Base-by-base conservation (phyloP, 768 basidiomycete species). In the Epithele typhae region DNA sequence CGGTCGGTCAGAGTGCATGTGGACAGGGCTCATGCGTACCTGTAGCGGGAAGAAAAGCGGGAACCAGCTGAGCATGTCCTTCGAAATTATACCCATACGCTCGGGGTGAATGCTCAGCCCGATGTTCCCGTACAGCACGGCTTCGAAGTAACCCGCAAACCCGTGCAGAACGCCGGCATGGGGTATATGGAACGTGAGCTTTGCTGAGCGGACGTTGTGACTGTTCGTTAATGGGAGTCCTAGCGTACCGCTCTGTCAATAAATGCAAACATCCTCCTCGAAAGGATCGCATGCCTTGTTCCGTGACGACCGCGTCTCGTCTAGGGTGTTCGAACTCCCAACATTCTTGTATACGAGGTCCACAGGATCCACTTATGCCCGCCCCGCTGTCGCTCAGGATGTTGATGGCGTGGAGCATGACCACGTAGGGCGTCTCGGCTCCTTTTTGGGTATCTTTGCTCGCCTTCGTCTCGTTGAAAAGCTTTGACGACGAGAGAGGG, bases 61-160 rank as follows among this genome's bases (percentile, higher is more conserved):
- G 69, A 99, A 99, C 96, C 96, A 99, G 61, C 94, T 97, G 58
- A 98, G 73, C 96, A 99, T 99, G 56, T 98, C 86, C 57, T 90
- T 93, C 7, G 92, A 93, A 44, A 94, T 75, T 37, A 79, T 74
- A 22, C 91, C 86, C 61, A 87, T 91, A 39, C 84, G 81, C 43
- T 88, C 79, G 0, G 96, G 96, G 61, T 98, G 95, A 34, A 96
- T 97, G 59, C 91, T 96, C 21, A 97, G 69, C 0, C 92, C 91
- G 18, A 98, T 74, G 51, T 85, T 83, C n/a, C 79, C 81, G 59
- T 99, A 99, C 4, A 99, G 69, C 9, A 88, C 80, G 0, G 95
- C 91, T 67, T 98, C 95, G 56, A 99, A 99, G 63, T 98, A 99
- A 14, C 96, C 96, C 3, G 92, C 95, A 36, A 98, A 72, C 15